Evolutionary conservation across 2,329 filamentous ascomycete genomes (phyloP).

Genomic region (Plectosphaerella sp.): DNA sequence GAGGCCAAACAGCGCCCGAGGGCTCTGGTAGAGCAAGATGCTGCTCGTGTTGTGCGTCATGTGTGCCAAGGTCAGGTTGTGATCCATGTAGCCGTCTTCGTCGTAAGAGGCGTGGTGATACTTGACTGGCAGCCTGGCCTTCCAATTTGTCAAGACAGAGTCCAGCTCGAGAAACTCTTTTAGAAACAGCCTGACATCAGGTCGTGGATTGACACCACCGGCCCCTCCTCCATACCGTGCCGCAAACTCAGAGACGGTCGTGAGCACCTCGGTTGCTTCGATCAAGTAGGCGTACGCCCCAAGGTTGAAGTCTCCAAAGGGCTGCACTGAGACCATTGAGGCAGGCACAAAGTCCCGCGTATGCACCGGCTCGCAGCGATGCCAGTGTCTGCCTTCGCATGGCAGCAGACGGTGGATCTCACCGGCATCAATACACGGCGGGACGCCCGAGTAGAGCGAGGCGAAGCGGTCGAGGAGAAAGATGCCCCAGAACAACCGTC

Average conservation of each 20-base stretch:
- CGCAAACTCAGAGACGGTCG: conserved; percentile 26
- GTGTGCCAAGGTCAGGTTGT: conserved; percentile 29
- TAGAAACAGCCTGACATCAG: conserved; percentile 20
- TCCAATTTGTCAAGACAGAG: conserved; percentile 29
- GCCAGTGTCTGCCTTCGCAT: background rate
- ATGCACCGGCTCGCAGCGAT: background rate
- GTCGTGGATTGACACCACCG: background rate
- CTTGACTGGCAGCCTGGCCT: conserved; percentile 28
- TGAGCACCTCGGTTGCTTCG: conserved; percentile 33
- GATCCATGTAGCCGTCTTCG: conserved; percentile 11
- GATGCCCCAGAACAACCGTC: conserved; percentile 29
- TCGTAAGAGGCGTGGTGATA: conserved; percentile 25
- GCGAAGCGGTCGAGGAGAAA: conserved; percentile 28
- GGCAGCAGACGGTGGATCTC: background rate
- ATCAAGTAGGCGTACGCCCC: conserved; percentile 32
- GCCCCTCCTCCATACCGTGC: background rate
- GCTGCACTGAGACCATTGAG: background rate
- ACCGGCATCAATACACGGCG: background rate
- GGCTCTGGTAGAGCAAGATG: conserved; percentile 26
- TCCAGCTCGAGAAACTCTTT: conserved; percentile 30
- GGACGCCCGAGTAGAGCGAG: conserved; percentile 3
- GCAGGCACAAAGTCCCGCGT: background rate
- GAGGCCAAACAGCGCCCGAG: background rate
- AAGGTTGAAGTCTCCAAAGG: conserved; percentile 8
- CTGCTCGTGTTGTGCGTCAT: conserved; percentile 30